These are phyloP conservation scores for Cutaneotrichosporon sp. DNA, from an alignment of 1,284 basidiomycete genomes.

Conservation along the genomic window DNA sequence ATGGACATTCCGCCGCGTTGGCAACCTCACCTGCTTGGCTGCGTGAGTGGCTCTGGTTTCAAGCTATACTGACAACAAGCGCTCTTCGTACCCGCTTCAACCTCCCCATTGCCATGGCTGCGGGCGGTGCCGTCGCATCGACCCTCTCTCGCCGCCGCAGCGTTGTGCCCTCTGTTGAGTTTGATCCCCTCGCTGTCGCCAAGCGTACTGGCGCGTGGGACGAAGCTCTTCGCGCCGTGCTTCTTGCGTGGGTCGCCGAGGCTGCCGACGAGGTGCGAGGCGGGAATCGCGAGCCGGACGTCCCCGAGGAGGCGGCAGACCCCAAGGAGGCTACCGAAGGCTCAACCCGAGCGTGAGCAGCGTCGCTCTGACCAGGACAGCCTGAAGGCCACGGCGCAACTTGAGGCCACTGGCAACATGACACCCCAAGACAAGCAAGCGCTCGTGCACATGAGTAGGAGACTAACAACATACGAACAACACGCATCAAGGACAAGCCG, in stretches of 20 bases:
- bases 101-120: slow-evolving; percentile 33
- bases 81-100: slow-evolving; percentile 42
- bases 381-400: too few species aligned
- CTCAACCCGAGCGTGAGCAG: too few species aligned
- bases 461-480: too few species aligned
- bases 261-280: slow-evolving; percentile 25
- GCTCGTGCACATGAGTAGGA: too few species aligned
- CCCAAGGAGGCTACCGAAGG: too few species aligned
- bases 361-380: too few species aligned
- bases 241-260: slow-evolving; percentile 34
- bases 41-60: slow-evolving; percentile 34
- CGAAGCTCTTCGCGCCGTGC: slow-evolving; percentile 24
- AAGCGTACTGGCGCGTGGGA: slow-evolving; percentile 37
- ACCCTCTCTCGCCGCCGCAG: slow-evolving; percentile 2
- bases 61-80: slow-evolving; percentile 17
- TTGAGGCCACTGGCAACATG: too few species aligned
- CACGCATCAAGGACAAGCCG: not conserved
- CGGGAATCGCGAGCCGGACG: not conserved
- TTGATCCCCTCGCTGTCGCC: slow-evolving; percentile 43
- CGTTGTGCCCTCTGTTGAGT: slow-evolving; percentile 22
- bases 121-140: not conserved
- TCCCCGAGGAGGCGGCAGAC: not conserved
- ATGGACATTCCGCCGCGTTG: slow-evolving; percentile 45
- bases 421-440: too few species aligned
- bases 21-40: slow-evolving; percentile 44